A percentile compares a stretch with the other conserved stretches of the same genome.
Conservation (phyloP, 805 yeast species). For the Schwanniomyces pseudopolymorphus region DNA sequence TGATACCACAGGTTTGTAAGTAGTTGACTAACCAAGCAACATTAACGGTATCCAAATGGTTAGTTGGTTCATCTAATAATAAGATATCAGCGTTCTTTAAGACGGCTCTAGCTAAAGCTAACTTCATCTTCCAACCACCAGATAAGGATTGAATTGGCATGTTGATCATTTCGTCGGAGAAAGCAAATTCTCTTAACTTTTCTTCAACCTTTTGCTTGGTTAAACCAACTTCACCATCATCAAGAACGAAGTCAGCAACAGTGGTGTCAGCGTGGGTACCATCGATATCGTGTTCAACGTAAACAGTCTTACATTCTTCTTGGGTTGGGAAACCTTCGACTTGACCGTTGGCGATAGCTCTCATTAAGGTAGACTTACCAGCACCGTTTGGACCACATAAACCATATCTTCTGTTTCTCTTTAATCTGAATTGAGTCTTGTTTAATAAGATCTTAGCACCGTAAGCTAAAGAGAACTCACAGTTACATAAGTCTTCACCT, state of each 20-base stretch:
- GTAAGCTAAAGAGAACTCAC: slow-evolving; percentile 99
- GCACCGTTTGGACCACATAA: slow-evolving; percentile 67
- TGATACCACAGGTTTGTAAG: slow-evolving; percentile 97
- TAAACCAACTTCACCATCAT: slow-evolving; percentile 73
- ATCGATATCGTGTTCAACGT: slow-evolving; percentile 99
- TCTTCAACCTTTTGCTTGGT: slow-evolving; percentile 67
- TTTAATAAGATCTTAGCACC: slow-evolving; percentile 99
- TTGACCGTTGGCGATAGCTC: slow-evolving; percentile 96
- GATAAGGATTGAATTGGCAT: slow-evolving; percentile 96
- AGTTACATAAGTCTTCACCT: slow-evolving; percentile 99
- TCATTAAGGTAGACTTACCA: slow-evolving; percentile 70
- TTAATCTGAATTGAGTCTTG: slow-evolving; percentile 98
- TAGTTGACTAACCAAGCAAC: slow-evolving; percentile 99
- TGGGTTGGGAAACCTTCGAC: slow-evolving; percentile 99
- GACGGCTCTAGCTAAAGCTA: slow-evolving; percentile 99
- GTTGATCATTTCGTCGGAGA: slow-evolving; percentile 87
- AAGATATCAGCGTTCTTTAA: slow-evolving; percentile 97
- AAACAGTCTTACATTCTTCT: slow-evolving; percentile 98
- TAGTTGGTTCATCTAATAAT: slow-evolving; percentile 99
- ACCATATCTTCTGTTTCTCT: slow-evolving; percentile 99
- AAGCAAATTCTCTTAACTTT: slow-evolving; percentile 86
- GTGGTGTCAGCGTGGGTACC: slow-evolving; percentile 96
- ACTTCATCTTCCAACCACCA: slow-evolving; percentile 99
- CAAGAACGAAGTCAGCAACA: slow-evolving; percentile 87
- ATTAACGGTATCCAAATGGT: slow-evolving; percentile 99